Evolutionary conservation across 169 alveolate genomes (phyloP).

Genomic region (Eimeria acervulina): DNA sequence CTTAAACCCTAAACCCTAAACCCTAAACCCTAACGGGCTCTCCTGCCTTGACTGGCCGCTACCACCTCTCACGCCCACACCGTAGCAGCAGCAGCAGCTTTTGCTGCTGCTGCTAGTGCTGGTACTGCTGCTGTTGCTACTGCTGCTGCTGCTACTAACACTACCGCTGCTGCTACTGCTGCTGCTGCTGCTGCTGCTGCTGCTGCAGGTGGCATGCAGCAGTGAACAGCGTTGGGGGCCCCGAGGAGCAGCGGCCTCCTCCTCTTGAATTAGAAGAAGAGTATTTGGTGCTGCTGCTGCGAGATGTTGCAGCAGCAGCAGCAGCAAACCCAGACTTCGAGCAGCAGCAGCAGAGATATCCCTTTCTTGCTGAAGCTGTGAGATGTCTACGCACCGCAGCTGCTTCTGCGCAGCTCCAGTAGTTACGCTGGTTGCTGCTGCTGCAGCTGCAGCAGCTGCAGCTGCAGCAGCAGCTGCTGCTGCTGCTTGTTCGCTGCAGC

Average conservation of each 20-base stretch:
- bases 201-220: conserved; percentile 46
- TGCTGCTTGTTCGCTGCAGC: neutral
- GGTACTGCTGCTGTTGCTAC: too few relatives aligned
- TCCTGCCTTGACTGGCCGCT: too few relatives aligned
- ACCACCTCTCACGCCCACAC: too few relatives aligned
- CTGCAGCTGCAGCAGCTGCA: conserved; percentile 31
- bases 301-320: conserved; percentile 12
- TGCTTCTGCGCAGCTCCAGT: neutral
- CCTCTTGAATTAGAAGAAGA: neutral
- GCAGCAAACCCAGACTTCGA: conserved; percentile 32
- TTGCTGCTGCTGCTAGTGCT: too few relatives aligned
- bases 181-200: conserved; percentile 15
- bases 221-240: neutral
- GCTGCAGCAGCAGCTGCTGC: conserved; percentile 57
- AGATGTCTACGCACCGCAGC: neutral
- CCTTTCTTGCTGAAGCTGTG: conserved; percentile 1
- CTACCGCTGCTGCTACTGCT: neutral
- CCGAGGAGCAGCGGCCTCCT: neutral
- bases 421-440: neutral
- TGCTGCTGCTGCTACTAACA: neutral
- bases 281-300: conserved; percentile 43
- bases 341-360: conserved; percentile 11
- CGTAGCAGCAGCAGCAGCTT: too few relatives aligned
- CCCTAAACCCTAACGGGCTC: neutral
- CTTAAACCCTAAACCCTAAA: neutral